Evolutionary conservation across 202 grass and related monocot genomes (phyloP), one percentile per base, ranked within the genome.

Genomic region (Schoenoplectus tabernaemontani): DNA sequence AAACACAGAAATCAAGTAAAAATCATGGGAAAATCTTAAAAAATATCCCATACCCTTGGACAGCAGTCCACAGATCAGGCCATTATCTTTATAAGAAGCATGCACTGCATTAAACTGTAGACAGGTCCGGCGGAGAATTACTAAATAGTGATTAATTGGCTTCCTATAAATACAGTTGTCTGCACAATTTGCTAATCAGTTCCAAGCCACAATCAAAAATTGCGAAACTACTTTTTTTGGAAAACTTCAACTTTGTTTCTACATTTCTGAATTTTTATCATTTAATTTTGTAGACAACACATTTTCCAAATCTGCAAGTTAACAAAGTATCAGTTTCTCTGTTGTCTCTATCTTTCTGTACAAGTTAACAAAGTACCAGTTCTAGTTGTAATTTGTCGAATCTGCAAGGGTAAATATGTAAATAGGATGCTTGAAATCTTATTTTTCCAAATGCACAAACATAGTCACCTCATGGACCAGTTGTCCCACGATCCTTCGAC

Each of bases 401-500:
- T 32, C 44, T 73, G 44, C 47, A 54, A 34, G 47, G 46, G 15
- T 75, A 34, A 44, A 5, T 69, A 69, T 71, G 67, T 48, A 44
- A 53, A 53, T 53, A 33, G 3, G 28, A 36, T 54, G 47, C 1
- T 2, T 3, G 8, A 6, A 54, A 34, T 75, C 36, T 17, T 74
- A 33, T 5, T 16, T 74, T 34, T 53, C 47, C 16, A 34, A 10
- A 50, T 54, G 15, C 46, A 74, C 12, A 72, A 48, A 79, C 64
- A 10, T 10, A 83, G 26, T 53, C 83, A 96, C 93, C 88, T 97
- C 51, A 83, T 82, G 63, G 88, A 89, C 96, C 96, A 99, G 85
- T 93, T 91, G 82, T 99, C 92, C 96, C 96, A 99, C 36, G 96
- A 96, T 62, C 96, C 96, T 91, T 99, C 88, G 47, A 99, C 85